These are phyloP conservation scores for Chlamydomonas sp. DNA, from an alignment of 139 green algal species.

Conservation along the genomic window DNA sequence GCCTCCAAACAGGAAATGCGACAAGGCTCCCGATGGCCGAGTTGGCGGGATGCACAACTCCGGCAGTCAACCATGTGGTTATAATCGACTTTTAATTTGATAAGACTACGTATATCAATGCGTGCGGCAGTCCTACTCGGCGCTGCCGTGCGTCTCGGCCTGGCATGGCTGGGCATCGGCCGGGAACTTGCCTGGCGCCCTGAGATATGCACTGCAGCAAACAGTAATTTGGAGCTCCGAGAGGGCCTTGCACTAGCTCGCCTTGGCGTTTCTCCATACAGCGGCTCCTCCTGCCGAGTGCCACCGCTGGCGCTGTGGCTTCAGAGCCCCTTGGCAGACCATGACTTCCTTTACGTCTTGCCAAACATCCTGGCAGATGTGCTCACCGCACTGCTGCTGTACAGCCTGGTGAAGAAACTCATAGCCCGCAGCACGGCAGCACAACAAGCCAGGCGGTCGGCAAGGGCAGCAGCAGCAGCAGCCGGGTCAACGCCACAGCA, in stretches of 20 bases:
- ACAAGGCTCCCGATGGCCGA: too few species aligned
- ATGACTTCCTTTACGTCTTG: constrained; percentile 39
- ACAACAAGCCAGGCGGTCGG: too few species aligned
- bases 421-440: not conserved
- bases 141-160: not conserved
- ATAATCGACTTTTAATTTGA: too few species aligned
- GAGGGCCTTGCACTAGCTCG: constrained; percentile 50
- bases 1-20: too few species aligned
- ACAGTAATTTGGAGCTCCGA: constrained; percentile 46
- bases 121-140: constrained; percentile 6
- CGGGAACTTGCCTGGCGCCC: constrained; percentile 45
- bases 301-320: constrained; percentile 57
- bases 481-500: not conserved
- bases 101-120: too few species aligned
- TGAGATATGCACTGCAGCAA: constrained; percentile 59
- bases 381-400: constrained; percentile 32
- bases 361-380: constrained; percentile 58
- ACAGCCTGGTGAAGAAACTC: not conserved
- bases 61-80: too few species aligned
- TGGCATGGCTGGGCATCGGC: constrained; percentile 37
- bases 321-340: not conserved
- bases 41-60: too few species aligned
- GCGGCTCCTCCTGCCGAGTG: constrained; percentile 39
- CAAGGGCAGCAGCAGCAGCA: not conserved
- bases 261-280: constrained; percentile 50